Evolutionary conservation across 768 basidiomycete genomes (phyloP), one percentile per base, ranked within the genome.

Genomic region (Lyophyllum shimeji): DNA sequence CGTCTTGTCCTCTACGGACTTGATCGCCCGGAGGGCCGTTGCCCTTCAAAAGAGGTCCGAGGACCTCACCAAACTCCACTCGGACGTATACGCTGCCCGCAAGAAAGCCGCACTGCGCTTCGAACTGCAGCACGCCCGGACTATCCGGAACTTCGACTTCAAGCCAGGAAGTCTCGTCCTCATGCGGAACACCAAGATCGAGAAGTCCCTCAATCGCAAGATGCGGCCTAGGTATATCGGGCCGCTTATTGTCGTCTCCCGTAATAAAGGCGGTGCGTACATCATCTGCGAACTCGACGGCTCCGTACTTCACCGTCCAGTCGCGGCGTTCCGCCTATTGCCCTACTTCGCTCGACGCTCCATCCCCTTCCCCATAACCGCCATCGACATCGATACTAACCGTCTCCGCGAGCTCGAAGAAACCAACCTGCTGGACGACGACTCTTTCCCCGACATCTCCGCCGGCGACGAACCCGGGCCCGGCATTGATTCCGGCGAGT

Each of bases 211-310:
- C 0, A 63, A 63, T 21, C 42, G 58, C 1, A 77, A 76, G 50
- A 68, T 67, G 1, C 65, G 66, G n/a, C 65, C 68, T 0, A 51
- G 71, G 2, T 79, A 76, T 54, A 45, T 72, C 13, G 76, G 76
- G 17, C 76, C 75, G 0, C 69, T 71, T 55, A 56, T 70, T 0
- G 71, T 78, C 0, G 46, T 75, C 3, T 27, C 57, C 12, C 58
- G 61, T 5, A 71, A 66, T 7, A 46, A 39, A 9, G 68, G 69
- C 1, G 70, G 71, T 2, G 65, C 69, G 0, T 74, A 72, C 37
- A 58, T 69, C 3, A 55, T 74, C 0, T 60, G 61, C 2, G 71
- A 73, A 46, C 61, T 72, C 3, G 69, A 73, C 46, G 69, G 72
- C 0, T 46, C 69, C 0, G 42, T 72, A 9, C 69, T 65, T 1